phyloP scores from a whole-genome alignment of 2,329 filamentous ascomycete species.

The Tolypocladium nubicola region DNA sequence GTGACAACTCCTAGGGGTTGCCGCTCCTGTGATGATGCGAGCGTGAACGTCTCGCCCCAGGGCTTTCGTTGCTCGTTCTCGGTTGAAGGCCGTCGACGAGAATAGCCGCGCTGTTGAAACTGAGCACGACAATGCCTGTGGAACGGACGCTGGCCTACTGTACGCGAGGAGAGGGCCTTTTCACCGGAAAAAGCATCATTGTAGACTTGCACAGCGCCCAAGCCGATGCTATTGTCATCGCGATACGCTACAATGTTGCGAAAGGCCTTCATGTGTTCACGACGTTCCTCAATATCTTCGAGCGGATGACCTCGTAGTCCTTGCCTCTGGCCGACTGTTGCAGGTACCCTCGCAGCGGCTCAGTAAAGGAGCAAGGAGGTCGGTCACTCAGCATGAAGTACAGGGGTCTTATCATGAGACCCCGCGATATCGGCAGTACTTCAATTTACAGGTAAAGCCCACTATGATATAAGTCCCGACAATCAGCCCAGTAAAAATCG shows the following conservation, averaged over 20 bases:
- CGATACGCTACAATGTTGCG: neutral
- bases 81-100: no score
- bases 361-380: no score
- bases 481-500: no score
- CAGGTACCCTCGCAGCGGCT: neutral
- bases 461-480: no score
- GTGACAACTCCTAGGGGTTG: neutral
- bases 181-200: neutral
- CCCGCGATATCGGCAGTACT: no score
- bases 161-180: neutral
- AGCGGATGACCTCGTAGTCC: neutral
- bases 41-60: neutral
- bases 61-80: no score
- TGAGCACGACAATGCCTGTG: neutral
- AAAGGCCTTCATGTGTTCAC: neutral
- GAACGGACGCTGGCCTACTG: neutral
- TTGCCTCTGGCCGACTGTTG: no score
- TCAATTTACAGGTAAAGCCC: no score
- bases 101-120: no score
- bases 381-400: no score
- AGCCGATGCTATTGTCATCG: neutral
- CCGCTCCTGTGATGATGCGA: neutral
- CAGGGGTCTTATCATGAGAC: no score
- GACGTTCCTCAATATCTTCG: neutral
- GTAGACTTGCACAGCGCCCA: no score